Evolutionary conservation across 2,329 filamentous ascomycete species (phyloP).

Genomic region (Scytalidium lignicola): DNA sequence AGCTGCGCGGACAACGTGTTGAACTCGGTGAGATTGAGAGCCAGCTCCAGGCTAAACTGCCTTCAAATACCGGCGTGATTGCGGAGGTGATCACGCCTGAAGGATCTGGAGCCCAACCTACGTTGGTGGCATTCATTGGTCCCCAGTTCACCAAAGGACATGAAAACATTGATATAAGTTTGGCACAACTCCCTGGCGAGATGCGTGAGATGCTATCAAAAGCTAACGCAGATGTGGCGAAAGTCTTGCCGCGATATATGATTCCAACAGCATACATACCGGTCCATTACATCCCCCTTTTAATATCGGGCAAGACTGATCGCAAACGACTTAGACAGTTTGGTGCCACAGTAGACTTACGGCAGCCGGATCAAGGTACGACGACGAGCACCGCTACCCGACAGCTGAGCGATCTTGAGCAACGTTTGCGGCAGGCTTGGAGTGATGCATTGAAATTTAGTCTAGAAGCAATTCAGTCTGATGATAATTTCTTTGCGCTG

Average conservation of each 20-base stretch:
- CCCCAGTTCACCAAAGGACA: conserved; percentile 9
- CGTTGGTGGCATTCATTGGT: conserved; percentile 29
- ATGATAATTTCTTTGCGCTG: conserved; percentile 38
- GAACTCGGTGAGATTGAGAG: conserved; percentile 51
- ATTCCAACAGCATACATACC: conserved; percentile 28
- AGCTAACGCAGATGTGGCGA: conserved; percentile 17
- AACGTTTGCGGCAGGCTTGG: conserved; percentile 4
- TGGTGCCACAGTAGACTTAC: conserved; percentile 12
- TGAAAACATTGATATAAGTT: conserved; percentile 13
- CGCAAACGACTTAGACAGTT: conserved; percentile 30
- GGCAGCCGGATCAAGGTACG: conserved; percentile 11
- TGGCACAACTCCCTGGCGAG: conserved; percentile 7
- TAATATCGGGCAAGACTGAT: conserved; percentile 29
- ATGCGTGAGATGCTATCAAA: conserved; percentile 9
- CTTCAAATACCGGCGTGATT: conserved; percentile 25
- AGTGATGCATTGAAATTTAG: conserved; percentile 5
- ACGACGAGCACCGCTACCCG: not conserved
- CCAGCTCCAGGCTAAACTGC: conserved; percentile 32
- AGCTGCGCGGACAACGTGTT: conserved; percentile 60
- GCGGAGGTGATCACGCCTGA: conserved; percentile 28
- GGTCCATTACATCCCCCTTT: conserved; percentile 24
- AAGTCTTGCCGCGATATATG: conserved; percentile 30
- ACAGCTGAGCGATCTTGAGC: conserved; percentile 2
- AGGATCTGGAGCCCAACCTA: conserved; percentile 23
- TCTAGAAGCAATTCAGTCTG: conserved; percentile 25